Conservation (phyloP, 805 yeast species). For the Yarrowia sp. region DNA sequence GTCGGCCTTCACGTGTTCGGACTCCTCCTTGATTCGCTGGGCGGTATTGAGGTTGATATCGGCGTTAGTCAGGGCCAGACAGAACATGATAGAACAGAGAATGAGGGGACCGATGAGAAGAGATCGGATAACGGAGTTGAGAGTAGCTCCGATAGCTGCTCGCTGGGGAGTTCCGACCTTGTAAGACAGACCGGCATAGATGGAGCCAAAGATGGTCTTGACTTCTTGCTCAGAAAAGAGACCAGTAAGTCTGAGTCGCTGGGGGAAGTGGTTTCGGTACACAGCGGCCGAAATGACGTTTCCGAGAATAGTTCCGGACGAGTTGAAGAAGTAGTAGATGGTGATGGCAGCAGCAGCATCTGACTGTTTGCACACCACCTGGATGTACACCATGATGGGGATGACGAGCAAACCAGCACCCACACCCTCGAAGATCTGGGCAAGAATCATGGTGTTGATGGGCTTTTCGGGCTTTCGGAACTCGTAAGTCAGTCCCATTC, state of each 20-base stretch:
- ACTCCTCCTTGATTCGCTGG: conserved; percentile 34
- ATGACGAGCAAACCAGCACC: conserved; percentile 18
- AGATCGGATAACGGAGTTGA: conserved; percentile 20
- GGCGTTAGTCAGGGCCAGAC: conserved; percentile 1
- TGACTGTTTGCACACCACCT: conserved; percentile 22
- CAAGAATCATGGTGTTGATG: conserved; percentile 11
- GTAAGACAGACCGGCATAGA: conserved; percentile 7
- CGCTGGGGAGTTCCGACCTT: conserved; percentile 6
- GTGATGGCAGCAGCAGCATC: conserved; percentile 39
- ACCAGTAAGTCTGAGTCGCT: background rate
- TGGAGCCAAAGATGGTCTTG: conserved; percentile 3
- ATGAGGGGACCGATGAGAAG: conserved; percentile 22
- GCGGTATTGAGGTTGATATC: conserved; percentile 21
- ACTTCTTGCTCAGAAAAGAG: background rate
- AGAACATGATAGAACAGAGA: conserved; percentile 23
- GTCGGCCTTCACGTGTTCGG: conserved; percentile 3
- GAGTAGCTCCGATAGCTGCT: conserved; percentile 12
- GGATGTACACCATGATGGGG: conserved; percentile 34
- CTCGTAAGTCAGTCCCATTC: conserved; percentile 28
- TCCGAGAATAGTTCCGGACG: conserved; percentile 39
- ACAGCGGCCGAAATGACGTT: conserved; percentile 40
- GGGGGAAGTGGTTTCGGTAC: conserved; percentile 32
- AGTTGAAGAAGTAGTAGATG: conserved; percentile 32
- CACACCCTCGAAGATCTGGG: conserved; percentile 30
- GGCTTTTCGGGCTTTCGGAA: conserved; percentile 32